phyloP scores from a whole-genome alignment of 805 yeast species.

The Candida sanyiensis region DNA sequence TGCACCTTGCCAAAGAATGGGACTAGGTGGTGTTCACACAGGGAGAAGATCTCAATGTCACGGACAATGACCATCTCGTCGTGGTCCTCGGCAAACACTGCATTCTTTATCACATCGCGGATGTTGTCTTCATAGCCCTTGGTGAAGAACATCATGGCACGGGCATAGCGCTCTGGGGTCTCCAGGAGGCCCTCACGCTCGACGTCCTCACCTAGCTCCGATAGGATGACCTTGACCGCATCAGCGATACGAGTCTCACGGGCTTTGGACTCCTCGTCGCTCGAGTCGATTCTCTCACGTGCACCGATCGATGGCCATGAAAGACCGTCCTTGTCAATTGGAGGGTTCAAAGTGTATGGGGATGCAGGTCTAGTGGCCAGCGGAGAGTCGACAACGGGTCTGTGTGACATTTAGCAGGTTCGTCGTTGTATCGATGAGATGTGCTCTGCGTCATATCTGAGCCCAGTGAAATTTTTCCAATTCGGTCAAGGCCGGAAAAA shows the following conservation, averaged over 20 bases:
- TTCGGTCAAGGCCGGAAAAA: no score
- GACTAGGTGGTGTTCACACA: conserved; percentile 97
- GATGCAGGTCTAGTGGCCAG: conserved; percentile 72
- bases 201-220: conserved; percentile 88
- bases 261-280: conserved; percentile 54
- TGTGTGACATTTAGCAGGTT: conserved; percentile 5
- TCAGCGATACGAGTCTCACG: conserved; percentile 75
- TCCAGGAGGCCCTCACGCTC: conserved; percentile 83
- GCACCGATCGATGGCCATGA: conserved; percentile 95
- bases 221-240: conserved; percentile 63
- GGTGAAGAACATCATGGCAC: conserved; percentile 93
- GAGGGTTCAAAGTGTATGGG: conserved; percentile 78
- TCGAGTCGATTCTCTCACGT: conserved; percentile 63
- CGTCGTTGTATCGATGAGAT: no score
- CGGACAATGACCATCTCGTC: conserved; percentile 98
- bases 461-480: conserved; percentile 2
- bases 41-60: conserved; percentile 85
- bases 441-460: no score
- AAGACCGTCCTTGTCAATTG: conserved; percentile 83
- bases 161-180: conserved; percentile 94
- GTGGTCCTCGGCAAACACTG: conserved; percentile 96
- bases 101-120: conserved; percentile 85
- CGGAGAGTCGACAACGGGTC: conserved; percentile 39
- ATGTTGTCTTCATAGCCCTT: conserved; percentile 95
- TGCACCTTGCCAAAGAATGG: conserved; percentile 97